These are phyloP conservation scores for Avena sativa DNA, from an alignment of 176 grass and related monocot species.

Conservation along the genomic window DNA sequence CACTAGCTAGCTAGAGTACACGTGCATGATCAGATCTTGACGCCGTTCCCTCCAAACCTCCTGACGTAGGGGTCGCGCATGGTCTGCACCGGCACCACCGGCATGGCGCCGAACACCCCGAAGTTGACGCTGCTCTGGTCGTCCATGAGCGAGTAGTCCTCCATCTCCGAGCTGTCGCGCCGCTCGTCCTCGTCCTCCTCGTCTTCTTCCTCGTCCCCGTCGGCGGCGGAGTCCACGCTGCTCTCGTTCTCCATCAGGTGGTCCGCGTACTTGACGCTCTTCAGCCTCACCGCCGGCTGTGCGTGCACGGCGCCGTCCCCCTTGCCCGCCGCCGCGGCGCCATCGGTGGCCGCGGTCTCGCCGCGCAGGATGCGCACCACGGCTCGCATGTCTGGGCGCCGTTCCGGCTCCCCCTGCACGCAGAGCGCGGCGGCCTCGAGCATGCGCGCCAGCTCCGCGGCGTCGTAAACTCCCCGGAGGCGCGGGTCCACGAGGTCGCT, in stretches of 20 bases:
- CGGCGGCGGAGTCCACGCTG: slow-evolving; percentile 35
- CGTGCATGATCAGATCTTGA: slow-evolving; percentile 44
- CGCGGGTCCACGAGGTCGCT: slow-evolving; percentile 58
- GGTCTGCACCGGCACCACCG: slow-evolving; percentile 53
- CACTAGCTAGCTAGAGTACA: not conserved
- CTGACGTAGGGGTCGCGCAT: slow-evolving; percentile 57
- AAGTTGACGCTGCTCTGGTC: slow-evolving; percentile 66
- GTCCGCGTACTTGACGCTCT: slow-evolving; percentile 66
- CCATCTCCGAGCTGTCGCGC: not conserved
- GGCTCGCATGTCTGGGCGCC: slow-evolving; percentile 52
- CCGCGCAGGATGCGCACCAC: slow-evolving; percentile 56
- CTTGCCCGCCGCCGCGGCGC: not conserved
- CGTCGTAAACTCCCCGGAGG: slow-evolving; percentile 52
- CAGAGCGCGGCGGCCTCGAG: slow-evolving; percentile 56
- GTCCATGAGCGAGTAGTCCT: slow-evolving; percentile 50
- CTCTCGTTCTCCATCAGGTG: slow-evolving; percentile 60
- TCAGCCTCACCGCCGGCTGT: slow-evolving; percentile 16
- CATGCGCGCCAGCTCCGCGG: slow-evolving; percentile 43
- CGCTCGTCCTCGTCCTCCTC: not conserved
- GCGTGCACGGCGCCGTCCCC: not conserved
- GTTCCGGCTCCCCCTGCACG: slow-evolving; percentile 47
- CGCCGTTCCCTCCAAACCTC: slow-evolving; percentile 41
- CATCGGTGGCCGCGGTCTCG: not conserved
- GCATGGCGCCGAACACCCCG: slow-evolving; percentile 62
- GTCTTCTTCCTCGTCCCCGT: not conserved